These are phyloP conservation scores for Rugosomyces carneus DNA, from an alignment of 1,284 basidiomycete species.

Conservation along the genomic window DNA sequence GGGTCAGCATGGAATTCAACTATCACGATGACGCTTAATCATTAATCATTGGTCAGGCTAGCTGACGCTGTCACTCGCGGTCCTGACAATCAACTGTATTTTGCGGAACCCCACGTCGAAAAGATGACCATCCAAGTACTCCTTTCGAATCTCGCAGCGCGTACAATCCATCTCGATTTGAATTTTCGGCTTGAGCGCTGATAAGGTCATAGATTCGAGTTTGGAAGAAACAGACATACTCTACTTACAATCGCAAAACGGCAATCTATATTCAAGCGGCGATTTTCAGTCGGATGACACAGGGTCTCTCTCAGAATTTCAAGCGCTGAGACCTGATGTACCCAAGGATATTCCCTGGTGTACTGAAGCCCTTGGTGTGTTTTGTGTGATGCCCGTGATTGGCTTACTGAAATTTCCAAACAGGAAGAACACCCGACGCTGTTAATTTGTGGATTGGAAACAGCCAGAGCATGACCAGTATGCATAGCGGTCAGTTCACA, in stretches of 20 bases:
- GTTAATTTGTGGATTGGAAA: conserved; percentile 91
- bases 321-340: conserved; percentile 53
- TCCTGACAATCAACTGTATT: conserved; percentile 58
- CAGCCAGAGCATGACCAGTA: conserved; percentile 67
- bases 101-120: conserved; percentile 71
- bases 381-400: conserved; percentile 1
- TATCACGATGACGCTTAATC: conserved; percentile 1
- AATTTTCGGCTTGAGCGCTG: not conserved
- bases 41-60: conserved; percentile 39
- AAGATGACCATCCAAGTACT: conserved; percentile 61
- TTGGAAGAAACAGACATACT: conserved; percentile 36
- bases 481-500: conserved; percentile 66
- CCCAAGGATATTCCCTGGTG: conserved; percentile 69
- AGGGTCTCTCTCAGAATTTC: conserved; percentile 50
- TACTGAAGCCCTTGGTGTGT: conserved; percentile 69
- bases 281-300: conserved; percentile 31
- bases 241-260: conserved; percentile 90
- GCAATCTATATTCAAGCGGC: conserved; percentile 63
- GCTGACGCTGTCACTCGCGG: conserved; percentile 71
- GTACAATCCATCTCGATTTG: conserved; percentile 10
- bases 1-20: conserved; percentile 45
- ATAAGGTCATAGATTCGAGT: conserved; percentile 6
- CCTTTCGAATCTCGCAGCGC: conserved; percentile 39
- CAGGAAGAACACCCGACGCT: conserved; percentile 72
- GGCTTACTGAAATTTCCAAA: conserved; percentile 1